A percentile compares a stretch with the other conserved stretches of the same genome.
Conservation (phyloP, 495 filamentous ascomycete genomes). For the Chaetomium tenue region DNA sequence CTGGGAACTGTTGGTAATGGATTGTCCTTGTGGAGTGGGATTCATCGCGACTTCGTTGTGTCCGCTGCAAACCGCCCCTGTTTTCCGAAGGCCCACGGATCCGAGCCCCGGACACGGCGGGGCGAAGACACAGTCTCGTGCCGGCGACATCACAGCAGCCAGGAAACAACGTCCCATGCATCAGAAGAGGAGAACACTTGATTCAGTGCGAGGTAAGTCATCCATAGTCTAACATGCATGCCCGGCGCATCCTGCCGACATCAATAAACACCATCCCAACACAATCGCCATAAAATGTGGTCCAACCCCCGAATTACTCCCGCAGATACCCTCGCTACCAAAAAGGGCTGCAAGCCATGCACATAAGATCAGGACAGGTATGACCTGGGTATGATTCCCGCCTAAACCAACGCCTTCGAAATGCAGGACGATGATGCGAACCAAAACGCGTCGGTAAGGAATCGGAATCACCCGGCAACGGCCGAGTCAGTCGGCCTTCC, state of each 20-base stretch:
- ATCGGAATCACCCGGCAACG: not conserved
- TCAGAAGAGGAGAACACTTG: not conserved
- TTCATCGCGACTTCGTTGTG: too few relatives aligned
- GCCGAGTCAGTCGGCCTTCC: not conserved
- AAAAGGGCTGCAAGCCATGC: not conserved
- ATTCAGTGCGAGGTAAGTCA: not conserved
- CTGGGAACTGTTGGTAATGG: too few relatives aligned
- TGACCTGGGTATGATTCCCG: slow-evolving; percentile 10
- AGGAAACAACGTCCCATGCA: too few relatives aligned
- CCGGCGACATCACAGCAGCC: too few relatives aligned
- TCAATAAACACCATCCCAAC: not conserved
- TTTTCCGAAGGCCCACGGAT: too few relatives aligned
- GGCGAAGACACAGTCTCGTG: too few relatives aligned
- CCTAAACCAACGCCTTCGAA: slow-evolving; percentile 15
- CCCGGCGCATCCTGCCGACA: not conserved
- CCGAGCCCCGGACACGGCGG: too few relatives aligned
- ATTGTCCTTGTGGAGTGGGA: too few relatives aligned
- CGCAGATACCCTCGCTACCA: not conserved
- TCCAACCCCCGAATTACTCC: not conserved
- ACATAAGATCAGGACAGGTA: not conserved
- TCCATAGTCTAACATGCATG: not conserved
- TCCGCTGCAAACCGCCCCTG: too few relatives aligned
- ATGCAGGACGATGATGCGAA: slow-evolving; percentile 14
- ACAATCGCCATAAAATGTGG: not conserved
- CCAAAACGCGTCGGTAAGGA: slow-evolving; percentile 3